Conservation (phyloP, 352 stramenopile species). For the Globisporangium takayamanum region DNA sequence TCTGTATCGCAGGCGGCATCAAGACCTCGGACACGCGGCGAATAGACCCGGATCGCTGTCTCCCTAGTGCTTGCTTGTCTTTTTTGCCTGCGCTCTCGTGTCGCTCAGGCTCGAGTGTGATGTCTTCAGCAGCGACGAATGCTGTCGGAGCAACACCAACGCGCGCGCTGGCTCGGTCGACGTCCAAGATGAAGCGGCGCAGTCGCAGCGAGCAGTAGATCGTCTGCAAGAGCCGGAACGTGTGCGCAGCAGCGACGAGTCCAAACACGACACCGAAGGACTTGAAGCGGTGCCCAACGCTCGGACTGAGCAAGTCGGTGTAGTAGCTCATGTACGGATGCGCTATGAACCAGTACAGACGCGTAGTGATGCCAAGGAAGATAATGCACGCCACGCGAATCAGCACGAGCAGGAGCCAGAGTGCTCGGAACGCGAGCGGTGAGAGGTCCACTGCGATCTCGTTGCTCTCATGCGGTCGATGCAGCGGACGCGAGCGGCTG, state of each 20-base stretch:
- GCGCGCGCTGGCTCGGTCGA: neutral
- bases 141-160: neutral
- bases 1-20: neutral
- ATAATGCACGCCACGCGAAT: slow-evolving; percentile 9
- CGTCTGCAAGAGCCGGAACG: slow-evolving; percentile 9
- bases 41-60: neutral
- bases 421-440: neutral
- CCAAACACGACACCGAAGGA: slow-evolving; percentile 16
- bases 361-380: slow-evolving; percentile 16
- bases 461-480: neutral
- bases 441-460: neutral
- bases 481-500: neutral
- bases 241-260: slow-evolving; percentile 16
- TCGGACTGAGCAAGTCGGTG: slow-evolving; percentile 20
- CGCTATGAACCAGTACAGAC: slow-evolving; percentile 26
- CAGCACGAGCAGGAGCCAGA: slow-evolving; percentile 10
- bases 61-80: neutral
- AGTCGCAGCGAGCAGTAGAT: slow-evolving; percentile 5
- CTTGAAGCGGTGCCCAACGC: slow-evolving; percentile 15
- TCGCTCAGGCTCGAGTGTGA: neutral
- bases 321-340: slow-evolving; percentile 39
- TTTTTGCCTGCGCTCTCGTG: neutral
- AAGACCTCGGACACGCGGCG: slow-evolving; percentile 4
- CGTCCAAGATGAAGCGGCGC: neutral
- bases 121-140: neutral